phyloP scores from a whole-genome alignment of 148 eudicot genomes.

The Camellia japonica region DNA sequence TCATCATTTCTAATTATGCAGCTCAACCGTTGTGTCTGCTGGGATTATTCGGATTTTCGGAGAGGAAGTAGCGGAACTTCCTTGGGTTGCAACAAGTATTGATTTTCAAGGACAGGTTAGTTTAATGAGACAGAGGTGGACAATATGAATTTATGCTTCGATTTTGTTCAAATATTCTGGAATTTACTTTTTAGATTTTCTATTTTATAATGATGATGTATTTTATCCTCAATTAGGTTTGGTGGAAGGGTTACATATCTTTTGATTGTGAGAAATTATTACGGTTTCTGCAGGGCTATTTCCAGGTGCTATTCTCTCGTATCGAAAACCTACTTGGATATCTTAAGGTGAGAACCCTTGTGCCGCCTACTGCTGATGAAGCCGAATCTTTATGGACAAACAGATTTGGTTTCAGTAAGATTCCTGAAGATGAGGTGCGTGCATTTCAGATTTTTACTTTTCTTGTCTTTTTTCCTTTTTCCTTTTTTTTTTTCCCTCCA shows the following conservation, averaged over 20 bases:
- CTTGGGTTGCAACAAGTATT: slow-evolving; percentile 69
- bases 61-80: slow-evolving; percentile 77
- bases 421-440: slow-evolving; percentile 48
- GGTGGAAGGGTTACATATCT: background rate
- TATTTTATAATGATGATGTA: too few relatives aligned
- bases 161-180: too few relatives aligned
- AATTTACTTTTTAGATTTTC: too few relatives aligned
- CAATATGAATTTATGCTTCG: too few relatives aligned
- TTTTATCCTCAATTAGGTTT: background rate
- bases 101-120: slow-evolving; percentile 67
- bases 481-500: too few relatives aligned
- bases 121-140: background rate
- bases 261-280: background rate
- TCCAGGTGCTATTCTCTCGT: slow-evolving; percentile 62
- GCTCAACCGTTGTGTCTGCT: slow-evolving; percentile 71
- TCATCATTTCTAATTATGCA: slow-evolving; percentile 29
- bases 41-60: slow-evolving; percentile 73
- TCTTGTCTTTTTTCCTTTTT: background rate
- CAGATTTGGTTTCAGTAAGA: slow-evolving; percentile 64
- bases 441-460: background rate
- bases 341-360: slow-evolving; percentile 48
- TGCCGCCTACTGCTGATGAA: slow-evolving; percentile 86
- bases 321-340: slow-evolving; percentile 57
- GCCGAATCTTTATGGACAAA: slow-evolving; percentile 66
- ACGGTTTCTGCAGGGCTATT: slow-evolving; percentile 58